phyloP scores from a whole-genome alignment of 148 eudicot genomes.

The Rhododendron griersonianum region DNA sequence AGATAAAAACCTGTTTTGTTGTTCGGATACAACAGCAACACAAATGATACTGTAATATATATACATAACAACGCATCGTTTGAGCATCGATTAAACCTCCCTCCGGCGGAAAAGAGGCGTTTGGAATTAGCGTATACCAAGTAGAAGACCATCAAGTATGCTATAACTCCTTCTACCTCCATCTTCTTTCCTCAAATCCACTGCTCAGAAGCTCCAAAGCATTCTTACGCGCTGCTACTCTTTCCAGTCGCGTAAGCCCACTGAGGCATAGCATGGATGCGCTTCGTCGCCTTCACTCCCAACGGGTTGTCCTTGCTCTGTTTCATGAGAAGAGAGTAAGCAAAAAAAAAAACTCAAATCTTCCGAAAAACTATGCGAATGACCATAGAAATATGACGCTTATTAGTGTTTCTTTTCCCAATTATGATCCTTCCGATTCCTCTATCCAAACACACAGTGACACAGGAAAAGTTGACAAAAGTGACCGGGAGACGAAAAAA shows the following conservation, averaged over 20 bases:
- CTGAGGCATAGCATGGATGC: neutral
- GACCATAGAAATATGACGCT: neutral
- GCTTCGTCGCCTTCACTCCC: slow-evolving; percentile 8
- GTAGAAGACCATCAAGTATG: neutral
- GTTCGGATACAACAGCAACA: neutral
- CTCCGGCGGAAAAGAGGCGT: neutral
- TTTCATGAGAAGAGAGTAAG: neutral
- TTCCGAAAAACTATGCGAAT: neutral
- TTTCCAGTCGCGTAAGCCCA: neutral
- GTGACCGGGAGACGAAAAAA: too few relatives aligned
- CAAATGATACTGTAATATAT: neutral
- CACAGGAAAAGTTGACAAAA: neutral
- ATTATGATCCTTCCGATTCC: neutral
- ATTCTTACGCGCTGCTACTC: neutral
- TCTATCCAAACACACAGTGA: neutral
- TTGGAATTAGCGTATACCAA: neutral
- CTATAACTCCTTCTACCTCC: neutral
- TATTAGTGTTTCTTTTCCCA: neutral
- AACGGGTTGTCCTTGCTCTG: slow-evolving; percentile 12
- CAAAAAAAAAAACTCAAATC: neutral
- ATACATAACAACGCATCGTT: neutral
- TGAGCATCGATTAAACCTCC: neutral
- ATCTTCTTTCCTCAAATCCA: neutral
- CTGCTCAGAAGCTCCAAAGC: neutral
- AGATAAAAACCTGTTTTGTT: neutral